A percentile compares a stretch with the other conserved stretches of the same genome.
These are phyloP conservation scores for Agaricus sinodeliciosus DNA, from an alignment of 768 basidiomycete genomes.

Conservation along the genomic window DNA sequence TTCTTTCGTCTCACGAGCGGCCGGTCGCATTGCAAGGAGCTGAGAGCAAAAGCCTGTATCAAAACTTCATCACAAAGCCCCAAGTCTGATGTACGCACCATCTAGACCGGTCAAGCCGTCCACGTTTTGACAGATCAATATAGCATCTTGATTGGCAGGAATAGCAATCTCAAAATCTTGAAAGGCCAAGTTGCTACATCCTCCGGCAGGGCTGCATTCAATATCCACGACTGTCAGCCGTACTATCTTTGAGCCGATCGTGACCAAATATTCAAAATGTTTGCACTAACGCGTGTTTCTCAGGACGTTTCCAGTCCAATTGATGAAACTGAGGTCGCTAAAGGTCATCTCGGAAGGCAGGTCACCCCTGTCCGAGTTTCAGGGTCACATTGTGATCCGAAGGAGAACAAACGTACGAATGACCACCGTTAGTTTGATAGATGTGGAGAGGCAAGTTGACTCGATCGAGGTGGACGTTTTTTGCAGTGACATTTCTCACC, in stretches of 20 bases:
- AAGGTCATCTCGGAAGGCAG: constrained; percentile 35
- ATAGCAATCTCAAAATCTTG: constrained; percentile 30
- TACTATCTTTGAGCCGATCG: not conserved
- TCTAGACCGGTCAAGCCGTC: constrained; percentile 28
- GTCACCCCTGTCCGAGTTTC: constrained; percentile 30
- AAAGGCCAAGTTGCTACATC: constrained; percentile 39
- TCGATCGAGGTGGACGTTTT: constrained; percentile 38
- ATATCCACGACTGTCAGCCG: constrained; percentile 38
- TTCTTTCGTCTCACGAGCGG: not conserved
- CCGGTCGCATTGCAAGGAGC: constrained; percentile 9
- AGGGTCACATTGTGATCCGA: too few relatives aligned
- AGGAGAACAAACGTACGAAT: constrained; percentile 1
- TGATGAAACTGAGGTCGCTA: constrained; percentile 37
- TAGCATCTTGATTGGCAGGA: constrained; percentile 26
- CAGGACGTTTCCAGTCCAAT: constrained; percentile 43
- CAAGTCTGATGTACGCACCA: constrained; percentile 19
- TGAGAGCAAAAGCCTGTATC: not conserved
- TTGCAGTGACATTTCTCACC: constrained; percentile 37
- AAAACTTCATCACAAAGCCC: not conserved
- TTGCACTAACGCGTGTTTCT: constrained; percentile 21
- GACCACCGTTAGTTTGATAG: constrained; percentile 9
- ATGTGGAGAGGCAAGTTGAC: constrained; percentile 21
- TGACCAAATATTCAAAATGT: not conserved
- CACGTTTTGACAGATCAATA: constrained; percentile 44
- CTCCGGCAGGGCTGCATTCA: constrained; percentile 41